These are phyloP conservation scores for Syncephalastrum monosporum DNA, from an alignment of 371 early-diverging fungal genomes.

Conservation along the genomic window DNA sequence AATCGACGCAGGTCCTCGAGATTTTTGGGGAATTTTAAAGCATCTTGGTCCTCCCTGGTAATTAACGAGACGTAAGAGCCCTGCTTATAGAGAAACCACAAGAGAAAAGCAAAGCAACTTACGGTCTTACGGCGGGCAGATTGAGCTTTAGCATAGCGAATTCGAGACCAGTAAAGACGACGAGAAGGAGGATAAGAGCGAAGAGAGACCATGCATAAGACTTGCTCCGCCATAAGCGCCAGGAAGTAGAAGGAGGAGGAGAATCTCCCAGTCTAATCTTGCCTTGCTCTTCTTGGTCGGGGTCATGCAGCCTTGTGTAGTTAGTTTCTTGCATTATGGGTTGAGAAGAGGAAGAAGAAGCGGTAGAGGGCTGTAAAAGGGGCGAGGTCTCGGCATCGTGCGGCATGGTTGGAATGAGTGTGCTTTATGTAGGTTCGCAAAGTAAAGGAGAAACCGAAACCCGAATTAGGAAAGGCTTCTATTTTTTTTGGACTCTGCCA, in stretches of 20 bases:
- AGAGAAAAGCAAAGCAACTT: constrained; percentile 13
- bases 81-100: neutral
- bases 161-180: constrained; percentile 33
- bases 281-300: too few relatives aligned
- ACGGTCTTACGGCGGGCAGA: constrained; percentile 42
- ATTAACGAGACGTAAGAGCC: neutral
- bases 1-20: constrained; percentile 54
- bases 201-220: constrained; percentile 43
- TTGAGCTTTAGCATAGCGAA: constrained; percentile 31
- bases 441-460: too few relatives aligned
- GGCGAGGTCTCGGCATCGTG: too few relatives aligned
- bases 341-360: too few relatives aligned
- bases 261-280: too few relatives aligned
- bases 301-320: too few relatives aligned
- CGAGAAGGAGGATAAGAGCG: constrained; percentile 27
- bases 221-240: constrained; percentile 39
- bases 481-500: too few relatives aligned
- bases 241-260: constrained; percentile 3
- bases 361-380: too few relatives aligned
- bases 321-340: too few relatives aligned
- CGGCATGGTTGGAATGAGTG: too few relatives aligned
- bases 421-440: too few relatives aligned
- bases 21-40: constrained; percentile 55
- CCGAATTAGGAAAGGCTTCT: too few relatives aligned
- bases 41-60: constrained; percentile 52